These are phyloP conservation scores for Eutypella sp. DNA, from an alignment of 2,329 filamentous ascomycete species.

Conservation along the genomic window DNA sequence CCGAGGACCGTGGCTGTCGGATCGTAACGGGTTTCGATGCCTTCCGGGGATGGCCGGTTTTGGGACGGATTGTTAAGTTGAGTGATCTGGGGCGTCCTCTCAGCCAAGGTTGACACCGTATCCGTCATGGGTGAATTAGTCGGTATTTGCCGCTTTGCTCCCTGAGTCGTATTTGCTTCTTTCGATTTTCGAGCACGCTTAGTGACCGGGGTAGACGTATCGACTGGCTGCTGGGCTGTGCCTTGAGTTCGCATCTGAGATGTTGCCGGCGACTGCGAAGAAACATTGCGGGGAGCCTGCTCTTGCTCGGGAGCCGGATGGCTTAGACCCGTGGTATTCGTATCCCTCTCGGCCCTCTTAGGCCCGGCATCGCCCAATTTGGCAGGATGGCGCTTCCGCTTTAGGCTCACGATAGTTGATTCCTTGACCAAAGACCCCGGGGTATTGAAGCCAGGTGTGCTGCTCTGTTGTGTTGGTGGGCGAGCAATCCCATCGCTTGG, in stretches of 20 bases:
- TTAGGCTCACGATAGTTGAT: slow-evolving; percentile 27
- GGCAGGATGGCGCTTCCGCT: slow-evolving; percentile 25
- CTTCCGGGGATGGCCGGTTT: slow-evolving; percentile 18
- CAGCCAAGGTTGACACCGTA: slow-evolving; percentile 11
- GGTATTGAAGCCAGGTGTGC: slow-evolving; percentile 7
- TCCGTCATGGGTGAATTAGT: slow-evolving; percentile 17
- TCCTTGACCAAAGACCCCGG: slow-evolving; percentile 21
- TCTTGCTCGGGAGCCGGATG: slow-evolving; percentile 12
- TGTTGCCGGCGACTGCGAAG: slow-evolving; percentile 11
- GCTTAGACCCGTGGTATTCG: slow-evolving; percentile 5
- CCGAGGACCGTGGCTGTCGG: slow-evolving; percentile 20
- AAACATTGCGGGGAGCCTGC: slow-evolving; percentile 6
- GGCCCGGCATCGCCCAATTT: slow-evolving; percentile 8
- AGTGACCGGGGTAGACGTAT: slow-evolving; percentile 13
- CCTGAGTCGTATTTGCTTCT: slow-evolving; percentile 16
- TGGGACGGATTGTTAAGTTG: slow-evolving; percentile 13
- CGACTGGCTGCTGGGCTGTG: slow-evolving; percentile 15
- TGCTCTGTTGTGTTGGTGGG: slow-evolving; percentile 5
- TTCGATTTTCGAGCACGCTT: slow-evolving; percentile 28
- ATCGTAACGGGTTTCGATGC: slow-evolving; percentile 24
- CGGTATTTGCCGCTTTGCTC: slow-evolving; percentile 18
- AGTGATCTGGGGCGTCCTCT: slow-evolving; percentile 14
- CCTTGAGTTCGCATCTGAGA: slow-evolving; percentile 14
- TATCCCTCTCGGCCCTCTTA: slow-evolving; percentile 10
- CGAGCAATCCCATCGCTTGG: slow-evolving; percentile 17